These are phyloP conservation scores for Trypanosoma boissoni DNA, from an alignment of 208 protist species.

Conservation along the genomic window DNA sequence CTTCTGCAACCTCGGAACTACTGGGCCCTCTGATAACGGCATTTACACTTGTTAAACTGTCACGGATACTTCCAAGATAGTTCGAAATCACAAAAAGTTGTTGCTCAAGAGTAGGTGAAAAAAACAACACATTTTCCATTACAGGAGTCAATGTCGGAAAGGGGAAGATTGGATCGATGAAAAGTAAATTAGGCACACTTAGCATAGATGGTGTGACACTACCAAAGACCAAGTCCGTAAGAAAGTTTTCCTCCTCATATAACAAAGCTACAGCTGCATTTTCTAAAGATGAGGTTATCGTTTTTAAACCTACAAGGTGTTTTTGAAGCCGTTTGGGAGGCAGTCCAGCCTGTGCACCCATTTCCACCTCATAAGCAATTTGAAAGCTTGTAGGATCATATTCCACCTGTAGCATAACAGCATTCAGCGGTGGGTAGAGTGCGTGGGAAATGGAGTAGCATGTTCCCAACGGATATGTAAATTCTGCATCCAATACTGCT, in stretches of 20 bases:
- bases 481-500: neutral
- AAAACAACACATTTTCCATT: conserved; percentile 5
- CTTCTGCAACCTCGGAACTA: neutral
- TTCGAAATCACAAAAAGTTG: conserved; percentile 18
- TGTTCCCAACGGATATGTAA: neutral
- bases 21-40: conserved; percentile 7
- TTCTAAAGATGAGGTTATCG: neutral
- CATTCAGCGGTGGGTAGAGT: conserved; percentile 1
- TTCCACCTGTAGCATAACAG: neutral
- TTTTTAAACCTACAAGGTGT: neutral
- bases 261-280: neutral
- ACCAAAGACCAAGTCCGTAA: conserved; percentile 4
- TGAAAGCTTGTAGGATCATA: neutral
- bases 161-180: conserved; percentile 11
- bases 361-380: neutral
- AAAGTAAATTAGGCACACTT: neutral
- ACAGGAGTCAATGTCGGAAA: conserved; percentile 6
- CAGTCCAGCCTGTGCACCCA: neutral
- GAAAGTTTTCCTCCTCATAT: neutral
- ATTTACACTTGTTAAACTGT: neutral
- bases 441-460: neutral
- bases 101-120: conserved; percentile 27
- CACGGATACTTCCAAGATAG: conserved; percentile 7
- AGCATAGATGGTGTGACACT: conserved; percentile 7
- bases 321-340: neutral